A percentile compares a stretch with the other conserved stretches of the same genome.
Conservation (phyloP, 495 filamentous ascomycete genomes). For the Penicillium bovifimosum region DNA sequence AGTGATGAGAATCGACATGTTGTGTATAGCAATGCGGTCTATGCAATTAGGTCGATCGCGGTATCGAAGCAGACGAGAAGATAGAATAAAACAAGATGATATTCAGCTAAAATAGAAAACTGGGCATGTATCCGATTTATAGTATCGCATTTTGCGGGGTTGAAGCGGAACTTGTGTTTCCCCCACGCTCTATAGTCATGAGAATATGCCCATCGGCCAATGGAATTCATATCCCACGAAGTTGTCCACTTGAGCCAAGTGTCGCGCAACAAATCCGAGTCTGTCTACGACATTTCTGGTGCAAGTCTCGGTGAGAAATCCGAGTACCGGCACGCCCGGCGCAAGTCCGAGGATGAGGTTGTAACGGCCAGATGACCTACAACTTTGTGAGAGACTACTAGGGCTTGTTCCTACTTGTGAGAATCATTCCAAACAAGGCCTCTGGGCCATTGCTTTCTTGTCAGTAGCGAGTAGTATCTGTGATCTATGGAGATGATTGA, state of each 20-base stretch:
- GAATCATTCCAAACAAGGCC: not conserved
- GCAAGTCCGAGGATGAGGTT: conserved; percentile 28
- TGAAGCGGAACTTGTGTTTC: not conserved
- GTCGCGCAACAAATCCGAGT: conserved; percentile 33
- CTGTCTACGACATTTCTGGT: not conserved
- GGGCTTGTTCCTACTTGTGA: not conserved
- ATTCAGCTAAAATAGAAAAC: not conserved
- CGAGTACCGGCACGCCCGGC: conserved; percentile 30
- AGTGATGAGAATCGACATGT: conserved; percentile 64
- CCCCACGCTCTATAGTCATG: conserved; percentile 16
- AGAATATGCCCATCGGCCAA: conserved; percentile 5
- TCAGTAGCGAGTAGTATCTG: no score
- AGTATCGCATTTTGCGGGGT: conserved; percentile 13
- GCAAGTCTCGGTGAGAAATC: conserved; percentile 28
- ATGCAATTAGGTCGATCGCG: not conserved
- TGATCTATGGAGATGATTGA: not conserved
- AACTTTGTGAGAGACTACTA: not conserved
- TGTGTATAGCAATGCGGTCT: conserved; percentile 2
- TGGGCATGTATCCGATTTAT: conserved; percentile 6
- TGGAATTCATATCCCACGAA: not conserved
- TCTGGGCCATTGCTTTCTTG: not conserved
- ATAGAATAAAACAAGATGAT: not conserved
- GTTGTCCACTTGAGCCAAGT: not conserved
- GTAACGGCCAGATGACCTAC: not conserved
- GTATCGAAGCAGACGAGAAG: not conserved